These are phyloP conservation scores for Plasmodium gonderi DNA, from an alignment of 169 alveolate species.

Conservation along the genomic window DNA sequence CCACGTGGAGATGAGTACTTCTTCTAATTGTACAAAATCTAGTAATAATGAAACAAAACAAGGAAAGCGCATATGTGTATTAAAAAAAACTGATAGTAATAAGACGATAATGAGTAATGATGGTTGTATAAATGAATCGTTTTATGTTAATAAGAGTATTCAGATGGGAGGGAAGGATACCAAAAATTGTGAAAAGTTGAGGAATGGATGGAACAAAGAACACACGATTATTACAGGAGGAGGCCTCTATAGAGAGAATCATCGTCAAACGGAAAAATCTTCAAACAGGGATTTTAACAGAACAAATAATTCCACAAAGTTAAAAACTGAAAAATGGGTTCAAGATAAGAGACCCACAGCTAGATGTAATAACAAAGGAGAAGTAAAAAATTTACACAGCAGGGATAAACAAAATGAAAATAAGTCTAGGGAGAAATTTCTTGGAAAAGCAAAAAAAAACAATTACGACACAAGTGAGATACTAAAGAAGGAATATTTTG, in stretches of 20 bases:
- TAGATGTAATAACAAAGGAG: neutral
- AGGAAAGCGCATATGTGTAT: neutral
- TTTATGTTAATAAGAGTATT: neutral
- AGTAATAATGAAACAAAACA: neutral
- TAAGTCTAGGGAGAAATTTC: neutral
- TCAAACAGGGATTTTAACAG: neutral
- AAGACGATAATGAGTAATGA: too few relatives aligned
- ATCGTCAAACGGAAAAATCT: neutral
- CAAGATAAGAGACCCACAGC: neutral
- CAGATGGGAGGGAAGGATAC: too few relatives aligned
- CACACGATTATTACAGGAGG: neutral
- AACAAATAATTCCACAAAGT: neutral
- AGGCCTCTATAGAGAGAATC: neutral
- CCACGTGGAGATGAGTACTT: neutral
- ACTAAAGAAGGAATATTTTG: constrained; percentile 45
- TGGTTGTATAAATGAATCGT: neutral
- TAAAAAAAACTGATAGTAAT: neutral
- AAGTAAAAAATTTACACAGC: neutral
- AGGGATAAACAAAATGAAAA: neutral
- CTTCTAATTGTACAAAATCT: neutral
- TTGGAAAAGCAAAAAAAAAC: constrained; percentile 28
- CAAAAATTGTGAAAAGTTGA: neutral
- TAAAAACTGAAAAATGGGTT: neutral
- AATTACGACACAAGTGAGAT: constrained; percentile 68
- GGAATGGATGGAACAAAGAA: neutral